phyloP scores from a whole-genome alignment of 352 stramenopile species.

The Thalassiosira exigua region DNA sequence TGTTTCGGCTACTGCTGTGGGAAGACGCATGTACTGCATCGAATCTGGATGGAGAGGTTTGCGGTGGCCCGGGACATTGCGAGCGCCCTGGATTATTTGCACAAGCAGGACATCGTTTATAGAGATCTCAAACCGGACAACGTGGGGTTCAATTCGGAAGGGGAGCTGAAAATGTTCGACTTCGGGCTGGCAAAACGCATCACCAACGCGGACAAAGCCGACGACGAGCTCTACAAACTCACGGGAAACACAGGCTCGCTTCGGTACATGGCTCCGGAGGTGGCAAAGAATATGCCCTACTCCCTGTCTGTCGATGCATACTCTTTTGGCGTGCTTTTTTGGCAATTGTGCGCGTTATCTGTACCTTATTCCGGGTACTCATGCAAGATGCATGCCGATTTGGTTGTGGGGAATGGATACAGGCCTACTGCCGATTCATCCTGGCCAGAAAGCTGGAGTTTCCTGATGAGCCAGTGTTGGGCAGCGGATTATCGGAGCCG shows the following conservation, averaged over 20 bases:
- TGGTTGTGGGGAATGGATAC: conserved; percentile 71
- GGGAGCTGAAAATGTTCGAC: conserved; percentile 83
- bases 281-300: conserved; percentile 85
- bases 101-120: conserved; percentile 77
- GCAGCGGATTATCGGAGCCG: conserved; percentile 46
- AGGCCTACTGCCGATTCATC: conserved; percentile 66
- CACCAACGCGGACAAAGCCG: conserved; percentile 46
- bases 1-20: conserved; percentile 79
- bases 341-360: conserved; percentile 81
- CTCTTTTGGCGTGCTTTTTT: conserved; percentile 85
- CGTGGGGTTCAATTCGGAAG: conserved; percentile 83
- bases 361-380: conserved; percentile 76
- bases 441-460: conserved; percentile 75
- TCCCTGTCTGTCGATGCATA: conserved; percentile 93
- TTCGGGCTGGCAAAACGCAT: conserved; percentile 84
- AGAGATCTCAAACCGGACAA: conserved; percentile 92
- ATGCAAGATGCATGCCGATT: conserved; percentile 74
- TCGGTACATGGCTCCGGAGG: conserved; percentile 94
- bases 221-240: conserved; percentile 74
- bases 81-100: conserved; percentile 79
- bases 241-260: conserved; percentile 82
- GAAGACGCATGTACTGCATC: conserved; percentile 67
- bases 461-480: conserved; percentile 81
- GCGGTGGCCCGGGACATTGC: conserved; percentile 67
- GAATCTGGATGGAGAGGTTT: conserved; percentile 78